Evolutionary conservation across 1,284 basidiomycete species (phyloP), one percentile per base, ranked within the genome.

Genomic region (Cutaneotrichosporon cyanovorans): DNA sequence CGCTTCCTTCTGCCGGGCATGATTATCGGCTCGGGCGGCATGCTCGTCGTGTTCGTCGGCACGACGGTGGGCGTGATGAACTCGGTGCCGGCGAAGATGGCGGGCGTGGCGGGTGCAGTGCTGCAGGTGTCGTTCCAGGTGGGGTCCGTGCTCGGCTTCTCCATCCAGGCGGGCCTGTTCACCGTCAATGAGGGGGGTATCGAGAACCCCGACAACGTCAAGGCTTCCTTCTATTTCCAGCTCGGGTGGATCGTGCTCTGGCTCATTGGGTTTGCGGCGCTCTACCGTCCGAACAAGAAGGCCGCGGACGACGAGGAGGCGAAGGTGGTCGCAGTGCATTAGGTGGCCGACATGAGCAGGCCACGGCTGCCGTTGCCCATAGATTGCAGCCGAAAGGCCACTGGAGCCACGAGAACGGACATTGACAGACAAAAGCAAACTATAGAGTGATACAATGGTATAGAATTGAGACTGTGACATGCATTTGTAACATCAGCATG

Each of bases 31-130:
- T 59, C 57, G 7, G 55, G 48, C 7, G 61, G 54, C 2, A 55
- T 50, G 16, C 59, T 61, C 47, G 48, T 43, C 18, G 44, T 45
- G 19, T 62, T 60, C 46, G 50, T 45, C 21, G 55, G 49, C 19
- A 50, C 48, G 22, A 61, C 58, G 42, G 60, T 68, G 25, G 55
- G 46, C 2, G 50, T 66, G 45, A 68, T 68, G 57, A 61, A 56
- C n/a, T 45, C 59, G 2, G 63, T 62, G 0, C 63, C 64, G 1
- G 50, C 62, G 1, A 45, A 63, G 15, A 56, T 54, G 40, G 50
- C 67, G 1, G 69, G 68, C 10, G 65, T 72, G 15, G 66, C 61
- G 6, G 66, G 67, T 15, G 69, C 67, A 2, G 47, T 66, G 32
- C 56, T 69, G 20, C 68, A 72, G 50, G 60, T 66, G 23, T 40